Evolutionary conservation across 208 protist species (phyloP).

Genomic region (Kentomonas sorsogonicus): DNA sequence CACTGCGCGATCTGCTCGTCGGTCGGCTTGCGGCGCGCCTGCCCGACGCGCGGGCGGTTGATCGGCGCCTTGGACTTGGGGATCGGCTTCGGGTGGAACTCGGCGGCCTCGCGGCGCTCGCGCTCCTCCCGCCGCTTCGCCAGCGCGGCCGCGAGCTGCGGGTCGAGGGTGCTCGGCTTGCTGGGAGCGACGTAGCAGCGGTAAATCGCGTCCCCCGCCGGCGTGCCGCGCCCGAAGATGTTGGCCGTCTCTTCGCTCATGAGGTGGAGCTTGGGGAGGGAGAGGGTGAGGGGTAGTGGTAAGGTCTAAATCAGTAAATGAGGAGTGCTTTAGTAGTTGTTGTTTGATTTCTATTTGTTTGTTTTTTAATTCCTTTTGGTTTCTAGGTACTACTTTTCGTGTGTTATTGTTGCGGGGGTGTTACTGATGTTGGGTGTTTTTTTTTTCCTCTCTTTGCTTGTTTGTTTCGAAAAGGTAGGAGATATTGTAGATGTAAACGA

Average conservation of each 20-base stretch:
- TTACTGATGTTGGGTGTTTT: too few species aligned
- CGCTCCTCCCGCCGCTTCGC: slow-evolving; percentile 49
- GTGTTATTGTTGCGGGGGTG: too few species aligned
- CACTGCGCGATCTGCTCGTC: slow-evolving; percentile 52
- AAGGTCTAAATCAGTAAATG: background rate
- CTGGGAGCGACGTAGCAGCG: slow-evolving; percentile 65
- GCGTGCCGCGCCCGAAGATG: slow-evolving; percentile 81
- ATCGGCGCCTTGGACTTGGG: slow-evolving; percentile 77
- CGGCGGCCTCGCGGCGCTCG: slow-evolving; percentile 53
- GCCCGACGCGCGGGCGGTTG: slow-evolving; percentile 53
- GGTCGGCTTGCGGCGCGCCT: slow-evolving; percentile 24
- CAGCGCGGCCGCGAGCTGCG: slow-evolving; percentile 53
- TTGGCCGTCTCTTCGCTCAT: slow-evolving; percentile 25
- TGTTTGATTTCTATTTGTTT: too few species aligned
- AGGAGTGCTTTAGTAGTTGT: too few species aligned
- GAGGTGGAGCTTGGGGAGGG: background rate
- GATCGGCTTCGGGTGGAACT: slow-evolving; percentile 63
- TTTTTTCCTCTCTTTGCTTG: too few species aligned
- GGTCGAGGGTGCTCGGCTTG: slow-evolving; percentile 80
- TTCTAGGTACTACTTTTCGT: too few species aligned
- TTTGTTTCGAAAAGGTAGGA: too few species aligned
- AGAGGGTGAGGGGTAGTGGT: background rate
- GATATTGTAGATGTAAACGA: too few species aligned
- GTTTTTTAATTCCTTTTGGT: too few species aligned
- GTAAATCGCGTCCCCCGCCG: slow-evolving; percentile 85